These are phyloP conservation scores for Chalaropsis thielavioides DNA, from an alignment of 2,329 filamentous ascomycete genomes.

Conservation along the genomic window DNA sequence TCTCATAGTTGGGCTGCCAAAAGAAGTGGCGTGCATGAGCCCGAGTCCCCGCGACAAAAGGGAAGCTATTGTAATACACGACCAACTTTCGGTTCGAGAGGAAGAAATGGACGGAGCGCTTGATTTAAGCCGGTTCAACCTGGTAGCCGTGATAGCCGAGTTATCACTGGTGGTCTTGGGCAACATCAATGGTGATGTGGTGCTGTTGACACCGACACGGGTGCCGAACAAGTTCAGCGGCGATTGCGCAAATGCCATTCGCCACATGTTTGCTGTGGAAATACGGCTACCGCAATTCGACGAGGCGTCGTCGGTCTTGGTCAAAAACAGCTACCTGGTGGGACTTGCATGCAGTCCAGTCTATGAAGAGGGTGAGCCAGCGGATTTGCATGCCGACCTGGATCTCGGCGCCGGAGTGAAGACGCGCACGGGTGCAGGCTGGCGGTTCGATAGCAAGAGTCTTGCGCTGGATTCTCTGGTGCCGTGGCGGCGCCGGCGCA, in stretches of 20 bases:
- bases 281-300: constrained; percentile 33
- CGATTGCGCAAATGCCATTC: constrained; percentile 18
- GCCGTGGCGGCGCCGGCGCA: constrained; percentile 5
- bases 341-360: constrained; percentile 55
- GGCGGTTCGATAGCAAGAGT: neutral
- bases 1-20: neutral
- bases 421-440: neutral
- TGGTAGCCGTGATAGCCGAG: constrained; percentile 43
- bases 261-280: constrained; percentile 39
- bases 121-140: neutral
- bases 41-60: neutral
- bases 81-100: neutral
- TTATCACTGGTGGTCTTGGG: constrained; percentile 55
- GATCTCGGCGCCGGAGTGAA: neutral
- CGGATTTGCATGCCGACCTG: neutral
- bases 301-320: constrained; percentile 32
- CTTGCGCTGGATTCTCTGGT: neutral
- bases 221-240: constrained; percentile 13
- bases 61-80: neutral
- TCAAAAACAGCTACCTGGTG: constrained; percentile 40
- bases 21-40: neutral
- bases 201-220: constrained; percentile 42
- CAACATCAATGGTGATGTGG: constrained; percentile 50
- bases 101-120: too few species aligned
- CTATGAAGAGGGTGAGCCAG: constrained; percentile 30